phyloP scores from a whole-genome alignment of 2,329 filamentous ascomycete species.

The Aspergillus ruber region DNA sequence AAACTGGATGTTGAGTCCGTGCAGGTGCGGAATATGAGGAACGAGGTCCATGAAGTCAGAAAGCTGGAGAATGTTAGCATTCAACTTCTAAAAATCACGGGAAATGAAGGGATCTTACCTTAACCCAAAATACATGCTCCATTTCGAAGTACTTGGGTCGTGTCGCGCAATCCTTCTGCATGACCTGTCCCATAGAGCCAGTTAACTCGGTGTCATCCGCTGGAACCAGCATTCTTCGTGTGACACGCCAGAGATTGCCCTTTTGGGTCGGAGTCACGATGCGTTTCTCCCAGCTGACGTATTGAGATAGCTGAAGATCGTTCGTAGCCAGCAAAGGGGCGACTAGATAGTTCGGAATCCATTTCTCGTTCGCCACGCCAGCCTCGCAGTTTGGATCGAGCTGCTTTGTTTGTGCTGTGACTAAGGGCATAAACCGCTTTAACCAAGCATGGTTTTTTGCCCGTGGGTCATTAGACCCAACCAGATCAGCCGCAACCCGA shows the following conservation, averaged over 20 bases:
- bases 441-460: slow-evolving; percentile 40
- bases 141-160: slow-evolving; percentile 44
- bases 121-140: slow-evolving; percentile 48
- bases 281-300: slow-evolving; percentile 42
- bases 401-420: slow-evolving; percentile 38
- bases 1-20: slow-evolving; percentile 34
- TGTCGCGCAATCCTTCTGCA: slow-evolving; percentile 37
- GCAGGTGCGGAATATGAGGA: slow-evolving; percentile 43
- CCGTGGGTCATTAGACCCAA: slow-evolving; percentile 37
- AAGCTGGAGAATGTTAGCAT: slow-evolving; percentile 24
- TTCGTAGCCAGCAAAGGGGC: slow-evolving; percentile 44
- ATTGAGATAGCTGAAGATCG: slow-evolving; percentile 44
- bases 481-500: slow-evolving; percentile 38
- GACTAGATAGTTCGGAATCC: slow-evolving; percentile 45
- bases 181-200: slow-evolving; percentile 33
- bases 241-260: slow-evolving; percentile 43
- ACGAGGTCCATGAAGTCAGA: slow-evolving; percentile 47
- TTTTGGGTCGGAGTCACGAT: slow-evolving; percentile 38
- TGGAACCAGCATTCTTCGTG: slow-evolving; percentile 40
- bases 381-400: slow-evolving; percentile 34
- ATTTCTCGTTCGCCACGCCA: slow-evolving; percentile 37
- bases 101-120: slow-evolving; percentile 25
- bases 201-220: slow-evolving; percentile 33
- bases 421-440: slow-evolving; percentile 41
- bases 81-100: not conserved